Evolutionary conservation across 106 monocot genomes (phyloP).

Genomic region (Apostasia ramifera): DNA sequence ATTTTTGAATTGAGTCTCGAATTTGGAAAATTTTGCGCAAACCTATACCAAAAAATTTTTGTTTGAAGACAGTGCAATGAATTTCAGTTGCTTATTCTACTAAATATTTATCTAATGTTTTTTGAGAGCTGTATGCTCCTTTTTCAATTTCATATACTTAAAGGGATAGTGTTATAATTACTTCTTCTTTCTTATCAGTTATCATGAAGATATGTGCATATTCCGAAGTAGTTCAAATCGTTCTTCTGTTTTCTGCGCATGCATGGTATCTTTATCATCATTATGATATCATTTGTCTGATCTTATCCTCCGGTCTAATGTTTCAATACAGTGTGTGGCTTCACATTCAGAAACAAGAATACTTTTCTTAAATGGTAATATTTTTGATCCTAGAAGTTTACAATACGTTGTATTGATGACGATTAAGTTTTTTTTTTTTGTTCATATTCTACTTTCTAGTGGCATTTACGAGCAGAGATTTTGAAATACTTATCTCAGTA

Average conservation of each 20-base stretch:
- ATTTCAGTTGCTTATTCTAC: too few species aligned
- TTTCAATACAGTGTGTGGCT: conserved; percentile 61
- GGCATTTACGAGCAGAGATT: not conserved
- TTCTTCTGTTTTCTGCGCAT: not conserved
- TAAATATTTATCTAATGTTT: too few species aligned
- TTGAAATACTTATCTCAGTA: not conserved
- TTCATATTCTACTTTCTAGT: not conserved
- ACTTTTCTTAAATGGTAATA: conserved; percentile 67
- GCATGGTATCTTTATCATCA: not conserved
- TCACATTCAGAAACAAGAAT: conserved; percentile 76
- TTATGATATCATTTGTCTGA: conserved; percentile 6
- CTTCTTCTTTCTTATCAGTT: too few species aligned
- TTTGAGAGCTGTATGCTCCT: too few species aligned
- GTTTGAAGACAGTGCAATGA: too few species aligned
- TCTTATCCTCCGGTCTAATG: conserved; percentile 5
- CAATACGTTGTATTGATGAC: not conserved
- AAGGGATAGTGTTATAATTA: too few species aligned
- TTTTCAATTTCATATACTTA: too few species aligned
- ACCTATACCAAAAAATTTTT: too few species aligned
- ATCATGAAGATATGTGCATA: too few species aligned
- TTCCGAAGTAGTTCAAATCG: too few species aligned
- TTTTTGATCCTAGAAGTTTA: not conserved
- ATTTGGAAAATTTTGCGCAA: too few species aligned
- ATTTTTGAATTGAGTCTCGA: too few species aligned
- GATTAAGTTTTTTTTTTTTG: not conserved